Conservation (phyloP, 805 yeast genomes). For the Candida andamanensis region DNA sequence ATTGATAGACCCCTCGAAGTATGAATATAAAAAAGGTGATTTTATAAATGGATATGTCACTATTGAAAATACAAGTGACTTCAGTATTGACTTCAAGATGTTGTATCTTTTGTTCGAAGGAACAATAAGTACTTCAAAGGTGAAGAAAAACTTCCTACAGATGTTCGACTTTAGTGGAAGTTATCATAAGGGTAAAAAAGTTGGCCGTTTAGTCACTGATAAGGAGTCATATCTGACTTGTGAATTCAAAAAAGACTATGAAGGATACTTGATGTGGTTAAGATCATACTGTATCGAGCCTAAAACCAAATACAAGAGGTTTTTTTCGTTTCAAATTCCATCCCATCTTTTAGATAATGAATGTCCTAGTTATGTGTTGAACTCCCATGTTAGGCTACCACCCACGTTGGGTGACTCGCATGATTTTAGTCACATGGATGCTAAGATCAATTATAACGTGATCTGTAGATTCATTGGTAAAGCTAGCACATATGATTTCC, state of each 20-base stretch:
- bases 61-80: slow-evolving; percentile 36
- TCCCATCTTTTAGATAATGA: slow-evolving; percentile 30
- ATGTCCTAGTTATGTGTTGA: slow-evolving; percentile 26
- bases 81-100: slow-evolving; percentile 55
- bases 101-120: slow-evolving; percentile 58
- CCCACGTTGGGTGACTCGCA: slow-evolving; percentile 31
- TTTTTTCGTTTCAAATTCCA: slow-evolving; percentile 39
- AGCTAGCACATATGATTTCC: slow-evolving; percentile 26
- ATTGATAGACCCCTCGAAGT: slow-evolving; percentile 24
- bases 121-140: slow-evolving; percentile 13
- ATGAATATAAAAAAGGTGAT: slow-evolving; percentile 66
- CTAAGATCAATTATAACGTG: slow-evolving; percentile 28
- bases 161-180: slow-evolving; percentile 51
- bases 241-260: slow-evolving; percentile 3
- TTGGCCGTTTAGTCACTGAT: slow-evolving; percentile 29
- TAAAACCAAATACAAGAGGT: slow-evolving; percentile 25
- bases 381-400: slow-evolving; percentile 28
- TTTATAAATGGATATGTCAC: slow-evolving; percentile 52
- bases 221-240: slow-evolving; percentile 5
- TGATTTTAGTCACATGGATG: slow-evolving; percentile 25
- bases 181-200: slow-evolving; percentile 34
- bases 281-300: slow-evolving; percentile 1
- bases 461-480: slow-evolving; percentile 35
- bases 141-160: slow-evolving; percentile 30
- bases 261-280: slow-evolving; percentile 5